phyloP scores from a whole-genome alignment of 495 filamentous ascomycete genomes.

The Xylaria sp. region DNA sequence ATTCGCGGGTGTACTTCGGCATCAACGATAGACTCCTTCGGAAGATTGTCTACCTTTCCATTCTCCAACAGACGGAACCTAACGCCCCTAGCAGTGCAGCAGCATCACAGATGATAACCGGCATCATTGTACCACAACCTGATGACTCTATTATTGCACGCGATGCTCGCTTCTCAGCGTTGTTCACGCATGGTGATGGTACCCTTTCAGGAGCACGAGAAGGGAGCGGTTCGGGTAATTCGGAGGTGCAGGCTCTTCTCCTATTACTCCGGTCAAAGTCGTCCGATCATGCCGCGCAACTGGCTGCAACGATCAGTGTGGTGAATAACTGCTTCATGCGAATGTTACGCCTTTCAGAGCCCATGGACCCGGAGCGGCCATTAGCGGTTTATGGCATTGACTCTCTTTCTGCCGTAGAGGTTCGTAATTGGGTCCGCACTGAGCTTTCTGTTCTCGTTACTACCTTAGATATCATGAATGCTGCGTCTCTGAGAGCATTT shows the following conservation, averaged over 20 bases:
- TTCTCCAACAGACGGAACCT: neutral
- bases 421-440: slow-evolving; percentile 43
- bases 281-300: neutral
- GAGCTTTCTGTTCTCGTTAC: neutral
- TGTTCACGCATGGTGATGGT: neutral
- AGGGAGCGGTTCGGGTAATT: neutral
- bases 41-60: neutral
- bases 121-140: neutral
- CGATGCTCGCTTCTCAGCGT: slow-evolving; percentile 2
- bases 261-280: neutral
- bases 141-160: neutral
- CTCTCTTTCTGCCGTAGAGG: slow-evolving; percentile 56
- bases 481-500: neutral
- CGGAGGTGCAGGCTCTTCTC: neutral
- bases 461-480: slow-evolving; percentile 2
- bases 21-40: slow-evolving; percentile 3
- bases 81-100: neutral
- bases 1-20: neutral
- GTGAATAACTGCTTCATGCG: slow-evolving; percentile 27
- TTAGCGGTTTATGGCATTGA: slow-evolving; percentile 57
- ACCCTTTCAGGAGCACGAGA: neutral
- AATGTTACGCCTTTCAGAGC: slow-evolving; percentile 46
- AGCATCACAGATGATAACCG: neutral
- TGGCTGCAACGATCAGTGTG: neutral
- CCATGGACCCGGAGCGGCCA: slow-evolving; percentile 51